Base-by-base conservation (phyloP, 2,329 filamentous ascomycete species). In the Septoria linicola region DNA sequence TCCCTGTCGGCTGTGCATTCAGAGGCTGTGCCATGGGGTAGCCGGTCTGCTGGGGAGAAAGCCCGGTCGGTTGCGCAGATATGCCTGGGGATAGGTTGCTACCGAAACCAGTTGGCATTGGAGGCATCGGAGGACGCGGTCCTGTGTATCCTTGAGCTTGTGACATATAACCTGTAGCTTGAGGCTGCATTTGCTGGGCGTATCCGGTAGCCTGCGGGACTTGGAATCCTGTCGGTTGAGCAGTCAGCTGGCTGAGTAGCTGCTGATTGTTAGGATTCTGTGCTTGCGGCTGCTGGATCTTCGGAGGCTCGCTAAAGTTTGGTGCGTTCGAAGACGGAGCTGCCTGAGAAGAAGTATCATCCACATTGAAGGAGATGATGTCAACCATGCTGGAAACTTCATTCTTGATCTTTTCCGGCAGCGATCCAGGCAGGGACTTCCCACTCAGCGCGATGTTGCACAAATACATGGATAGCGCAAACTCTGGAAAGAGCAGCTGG, bases 311-410 rank as follows among this genome's bases (percentile, higher is more conserved):
- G 66, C 80, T 82, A 66, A 92, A 89, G 62, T 83, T 85, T 1
- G 88, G 85, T 13, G 82, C 82, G 69, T 88, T 91, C 54, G 76
- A 81, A 47, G 76, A 76, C 3, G 75, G 73, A n/a, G 79, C 70
- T 16, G 79, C 72, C 34, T 71, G 70, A 11, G 59, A 42, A 11
- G 56, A 49, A 21, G 92, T 86, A 59, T 99, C 93, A 0, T 82
- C 83, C 19, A 96, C 81, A 61, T 86, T 89, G 68, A 99, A 99
- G 53, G 90, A 96, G 67, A 99, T 99, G 50, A 99, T 99, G 67
- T 99, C 93, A 34, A 99, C 93, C 91, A 99, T 97, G 72, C 93
- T 96, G 3, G 92, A 97, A 14, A 99, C 93, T 70, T 99, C 93
- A 64, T 99, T 99, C 74, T 84, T 87, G 59, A 99, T 85, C 53